Evolutionary conservation across 331 rosid genomes (phyloP).

Genomic region (Spiraea crenata): DNA sequence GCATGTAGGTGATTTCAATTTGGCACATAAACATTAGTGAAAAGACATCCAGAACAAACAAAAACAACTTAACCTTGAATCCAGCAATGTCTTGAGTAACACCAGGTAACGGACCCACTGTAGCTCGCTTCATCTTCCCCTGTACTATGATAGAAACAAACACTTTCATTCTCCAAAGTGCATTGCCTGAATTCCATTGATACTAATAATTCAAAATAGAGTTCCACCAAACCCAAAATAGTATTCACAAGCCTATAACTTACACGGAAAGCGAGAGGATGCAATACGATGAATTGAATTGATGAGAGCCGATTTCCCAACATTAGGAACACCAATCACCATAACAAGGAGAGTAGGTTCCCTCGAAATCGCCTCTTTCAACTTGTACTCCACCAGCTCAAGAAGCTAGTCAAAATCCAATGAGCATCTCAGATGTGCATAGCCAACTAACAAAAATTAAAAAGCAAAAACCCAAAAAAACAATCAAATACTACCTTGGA

Average conservation of each 20-base stretch:
- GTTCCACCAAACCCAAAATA: not conserved
- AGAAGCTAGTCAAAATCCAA: slow-evolving; percentile 44
- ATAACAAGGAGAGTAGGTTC: slow-evolving; percentile 90
- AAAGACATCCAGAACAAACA: not conserved
- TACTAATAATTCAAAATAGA: not conserved
- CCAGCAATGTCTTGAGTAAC: slow-evolving; percentile 97
- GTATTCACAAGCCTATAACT: slow-evolving; percentile 7
- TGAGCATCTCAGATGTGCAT: not conserved
- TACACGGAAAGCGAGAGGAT: slow-evolving; percentile 65
- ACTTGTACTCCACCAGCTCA: slow-evolving; percentile 73
- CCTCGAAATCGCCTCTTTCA: slow-evolving; percentile 69
- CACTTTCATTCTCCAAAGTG: slow-evolving; percentile 21
- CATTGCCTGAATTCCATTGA: not conserved
- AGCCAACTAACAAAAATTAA: not conserved
- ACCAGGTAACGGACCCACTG: slow-evolving; percentile 91
- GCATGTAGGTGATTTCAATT: not conserved
- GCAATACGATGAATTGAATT: slow-evolving; percentile 85
- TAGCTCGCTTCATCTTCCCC: slow-evolving; percentile 80
- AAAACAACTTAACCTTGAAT: slow-evolving; percentile 52
- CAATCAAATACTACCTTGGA: slow-evolving; percentile 40
- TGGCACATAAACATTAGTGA: not conserved
- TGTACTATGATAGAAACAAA: slow-evolving; percentile 51
- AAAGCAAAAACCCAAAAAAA: not conserved
- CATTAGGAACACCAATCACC: slow-evolving; percentile 97
- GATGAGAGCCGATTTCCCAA: slow-evolving; percentile 82